Evolutionary conservation across 1,284 basidiomycete species (phyloP).

Genomic region (Ceratobasidium sp.): DNA sequence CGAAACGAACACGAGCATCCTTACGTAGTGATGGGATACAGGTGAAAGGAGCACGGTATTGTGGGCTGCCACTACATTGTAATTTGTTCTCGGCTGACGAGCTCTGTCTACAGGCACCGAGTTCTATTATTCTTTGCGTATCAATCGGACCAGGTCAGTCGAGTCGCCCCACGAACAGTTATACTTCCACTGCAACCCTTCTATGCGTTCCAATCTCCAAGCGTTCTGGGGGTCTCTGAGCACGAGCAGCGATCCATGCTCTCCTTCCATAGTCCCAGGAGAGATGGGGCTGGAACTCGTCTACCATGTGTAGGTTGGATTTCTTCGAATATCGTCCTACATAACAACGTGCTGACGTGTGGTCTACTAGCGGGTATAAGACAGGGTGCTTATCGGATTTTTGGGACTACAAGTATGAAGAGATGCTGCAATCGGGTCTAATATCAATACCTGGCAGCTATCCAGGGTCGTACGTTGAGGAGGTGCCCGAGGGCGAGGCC

Average conservation of each 20-base stretch:
- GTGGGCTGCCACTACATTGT: too few species aligned
- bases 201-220: neutral
- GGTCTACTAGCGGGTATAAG: neutral
- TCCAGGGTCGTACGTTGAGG: neutral
- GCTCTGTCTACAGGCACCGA: too few species aligned
- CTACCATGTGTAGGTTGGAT: neutral
- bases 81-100: too few species aligned
- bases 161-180: neutral
- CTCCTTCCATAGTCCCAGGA: neutral
- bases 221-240: neutral
- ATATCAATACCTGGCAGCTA: neutral
- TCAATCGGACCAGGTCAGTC: neutral
- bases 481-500: too few species aligned
- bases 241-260: neutral
- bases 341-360: neutral
- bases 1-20: too few species aligned
- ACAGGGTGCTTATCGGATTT: neutral
- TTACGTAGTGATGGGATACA: too few species aligned
- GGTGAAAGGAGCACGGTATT: too few species aligned
- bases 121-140: too few species aligned
- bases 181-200: conserved; percentile 14
- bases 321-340: neutral
- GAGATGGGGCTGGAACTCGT: neutral
- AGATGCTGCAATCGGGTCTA: neutral
- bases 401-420: conserved; percentile 1